Base-by-base conservation (phyloP, 495 filamentous ascomycete species). In the Penicillium malachiteum region DNA sequence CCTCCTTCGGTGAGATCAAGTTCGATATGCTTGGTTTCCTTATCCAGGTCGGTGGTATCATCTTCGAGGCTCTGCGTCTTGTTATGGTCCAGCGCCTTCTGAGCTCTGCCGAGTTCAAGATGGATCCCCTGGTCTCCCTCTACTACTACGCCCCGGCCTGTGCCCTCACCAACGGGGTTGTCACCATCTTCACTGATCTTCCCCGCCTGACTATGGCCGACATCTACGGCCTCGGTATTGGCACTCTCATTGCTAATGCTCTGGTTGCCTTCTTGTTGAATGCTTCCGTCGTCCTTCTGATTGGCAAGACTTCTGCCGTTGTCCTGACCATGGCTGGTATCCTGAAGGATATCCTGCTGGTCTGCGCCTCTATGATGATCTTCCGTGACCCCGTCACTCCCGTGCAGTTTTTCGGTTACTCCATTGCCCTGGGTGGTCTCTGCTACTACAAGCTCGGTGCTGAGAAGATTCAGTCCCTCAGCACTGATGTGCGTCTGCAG, bases 301-400 rank as follows among this genome's bases (percentile, higher is more conserved):
- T 97, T 73, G 92, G 92, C 74, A 91, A 90, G 78, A 97, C 92
- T 31, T 96, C 92, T 3, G 91, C 90, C 46, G 87, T 97, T 33
- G 90, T 96, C 70, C 86, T 96, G 58, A 96, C 93, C 46, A 88
- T 97, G 57, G 96, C 89, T 71, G 93, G 93, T 75, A 90, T 96
- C 52, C 85, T 96, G 64, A 97, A 97, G 80, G 92, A 97, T 73
- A 91, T 97, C 62, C 83, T 97, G 56, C 87, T 97, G 39, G 92
- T 97, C 54, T 71, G 79, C 52, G 88, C 88, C 50, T 95, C 90
- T 50, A 92, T 96, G 80, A 57, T 89, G 56, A 90, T 97, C 69
- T 96, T 90, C 86, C 79, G 81, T 41, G 91, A 90, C 57, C 84
- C 85, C 43, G 85, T 97, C 62, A 84, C 89, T 16, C 70, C 71